Percentiles rank a stretch among this genome's conserved stretches.
phyloP scores from a whole-genome alignment of 768 basidiomycete genomes.

The Tricholoma furcatifolium region DNA sequence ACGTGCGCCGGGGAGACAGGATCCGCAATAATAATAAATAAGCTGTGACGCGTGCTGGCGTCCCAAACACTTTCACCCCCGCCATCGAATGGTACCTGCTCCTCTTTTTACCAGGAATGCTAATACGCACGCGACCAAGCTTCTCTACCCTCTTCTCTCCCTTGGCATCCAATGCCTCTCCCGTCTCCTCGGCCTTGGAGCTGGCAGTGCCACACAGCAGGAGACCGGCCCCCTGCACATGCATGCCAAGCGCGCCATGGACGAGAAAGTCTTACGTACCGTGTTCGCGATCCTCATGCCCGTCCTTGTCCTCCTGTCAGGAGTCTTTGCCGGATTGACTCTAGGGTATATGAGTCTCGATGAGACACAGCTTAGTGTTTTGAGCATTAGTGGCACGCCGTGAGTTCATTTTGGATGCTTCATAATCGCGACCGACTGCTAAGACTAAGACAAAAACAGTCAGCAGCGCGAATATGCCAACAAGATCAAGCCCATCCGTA shows the following conservation, averaged over 20 bases:
- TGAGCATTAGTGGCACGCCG: conserved; percentile 84
- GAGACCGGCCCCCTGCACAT: not conserved
- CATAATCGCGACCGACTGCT: not conserved
- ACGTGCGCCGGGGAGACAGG: no score
- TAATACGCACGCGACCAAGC: conserved; percentile 38
- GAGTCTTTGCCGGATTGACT: conserved; percentile 89
- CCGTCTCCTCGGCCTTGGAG: conserved; percentile 28
- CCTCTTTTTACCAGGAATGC: conserved; percentile 31
- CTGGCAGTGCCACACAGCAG: not conserved
- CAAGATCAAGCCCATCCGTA: conserved; percentile 83
- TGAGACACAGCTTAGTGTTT: conserved; percentile 86
- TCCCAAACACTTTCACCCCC: no score
- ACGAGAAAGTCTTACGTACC: conserved; percentile 33
- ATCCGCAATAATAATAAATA: no score
- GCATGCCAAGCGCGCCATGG: conserved; percentile 21
- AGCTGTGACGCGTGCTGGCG: no score
- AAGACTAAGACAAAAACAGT: conserved; percentile 32
- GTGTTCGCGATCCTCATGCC: conserved; percentile 67
- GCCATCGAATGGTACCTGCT: conserved; percentile 44
- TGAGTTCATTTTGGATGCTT: conserved; percentile 32
- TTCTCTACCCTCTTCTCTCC: conserved; percentile 43
- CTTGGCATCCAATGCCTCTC: conserved; percentile 45
- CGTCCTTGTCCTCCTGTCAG: conserved; percentile 77
- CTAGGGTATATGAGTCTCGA: conserved; percentile 93
- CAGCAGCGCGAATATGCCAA: conserved; percentile 78